These are phyloP conservation scores for Corchorus olitorius DNA, from an alignment of 345 rosid species.

Conservation along the genomic window DNA sequence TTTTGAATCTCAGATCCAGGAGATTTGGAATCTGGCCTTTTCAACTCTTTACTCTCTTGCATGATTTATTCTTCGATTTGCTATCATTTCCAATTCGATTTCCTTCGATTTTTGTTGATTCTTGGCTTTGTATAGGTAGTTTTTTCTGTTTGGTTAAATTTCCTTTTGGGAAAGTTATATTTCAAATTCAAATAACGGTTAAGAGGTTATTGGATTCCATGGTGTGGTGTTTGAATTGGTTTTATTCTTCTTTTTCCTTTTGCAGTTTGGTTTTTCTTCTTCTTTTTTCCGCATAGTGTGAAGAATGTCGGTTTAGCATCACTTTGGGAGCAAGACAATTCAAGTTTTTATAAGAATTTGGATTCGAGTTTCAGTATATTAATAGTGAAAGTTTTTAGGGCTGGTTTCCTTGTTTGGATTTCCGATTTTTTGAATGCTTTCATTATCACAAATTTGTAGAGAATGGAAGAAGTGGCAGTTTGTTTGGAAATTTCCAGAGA, in stretches of 20 bases:
- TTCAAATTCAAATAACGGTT: conserved; percentile 25
- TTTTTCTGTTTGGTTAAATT: background rate
- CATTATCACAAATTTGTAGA: conserved; percentile 4
- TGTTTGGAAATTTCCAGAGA: conserved; percentile 40
- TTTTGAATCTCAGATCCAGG: conserved; percentile 41
- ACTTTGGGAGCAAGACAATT: background rate
- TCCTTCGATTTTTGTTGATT: conserved; percentile 20
- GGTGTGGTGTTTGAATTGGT: conserved; percentile 19
- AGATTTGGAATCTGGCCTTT: conserved; percentile 30
- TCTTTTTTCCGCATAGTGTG: background rate
- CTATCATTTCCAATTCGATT: conserved; percentile 24
- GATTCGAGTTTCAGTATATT: background rate
- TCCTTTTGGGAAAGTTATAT: conserved; percentile 6
- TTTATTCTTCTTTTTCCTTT: background rate
- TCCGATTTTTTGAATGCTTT: conserved; percentile 32
- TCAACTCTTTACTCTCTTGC: conserved; percentile 6
- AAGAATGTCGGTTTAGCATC: background rate
- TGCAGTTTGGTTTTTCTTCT: background rate
- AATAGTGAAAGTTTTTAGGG: conserved; percentile 27
- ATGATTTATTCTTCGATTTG: conserved; percentile 6
- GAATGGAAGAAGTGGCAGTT: conserved; percentile 63
- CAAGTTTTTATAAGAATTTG: conserved; percentile 17
- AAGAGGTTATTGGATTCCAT: conserved; percentile 22
- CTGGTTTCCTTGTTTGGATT: conserved; percentile 11
- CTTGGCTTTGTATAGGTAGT: conserved; percentile 15